Evolutionary conservation across 306 rosid genomes (phyloP).

Genomic region (Cicer judaicum): DNA sequence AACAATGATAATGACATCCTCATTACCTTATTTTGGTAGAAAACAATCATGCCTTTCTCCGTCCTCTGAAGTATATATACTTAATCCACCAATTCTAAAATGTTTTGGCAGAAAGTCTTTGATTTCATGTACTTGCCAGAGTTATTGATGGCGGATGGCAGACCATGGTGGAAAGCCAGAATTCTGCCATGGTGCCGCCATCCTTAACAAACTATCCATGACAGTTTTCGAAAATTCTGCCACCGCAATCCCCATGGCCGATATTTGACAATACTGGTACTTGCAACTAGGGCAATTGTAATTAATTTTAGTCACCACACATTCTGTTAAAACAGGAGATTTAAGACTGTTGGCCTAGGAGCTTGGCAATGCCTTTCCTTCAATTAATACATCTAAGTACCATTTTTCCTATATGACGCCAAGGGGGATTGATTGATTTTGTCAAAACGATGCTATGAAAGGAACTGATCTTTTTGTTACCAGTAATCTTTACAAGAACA

Average conservation of each 20-base stretch:
- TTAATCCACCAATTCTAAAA: slow-evolving; percentile 30
- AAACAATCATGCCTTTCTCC: not conserved
- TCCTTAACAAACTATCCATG: too few relatives aligned
- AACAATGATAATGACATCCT: not conserved
- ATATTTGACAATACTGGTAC: too few relatives aligned
- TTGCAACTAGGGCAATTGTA: not conserved
- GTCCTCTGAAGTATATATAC: not conserved
- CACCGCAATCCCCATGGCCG: too few relatives aligned
- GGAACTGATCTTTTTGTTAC: slow-evolving; percentile 47
- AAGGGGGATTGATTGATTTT: not conserved
- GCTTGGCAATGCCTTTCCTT: slow-evolving; percentile 25
- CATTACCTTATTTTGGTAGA: slow-evolving; percentile 18
- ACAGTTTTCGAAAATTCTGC: too few relatives aligned
- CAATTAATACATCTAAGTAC: not conserved
- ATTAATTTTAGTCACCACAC: not conserved
- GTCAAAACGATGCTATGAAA: slow-evolving; percentile 12
- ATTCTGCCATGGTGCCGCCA: too few relatives aligned
- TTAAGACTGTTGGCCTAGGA: slow-evolving; percentile 7
- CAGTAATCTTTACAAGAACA: slow-evolving; percentile 72
- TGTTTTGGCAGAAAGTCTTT: not conserved
- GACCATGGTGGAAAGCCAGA: too few relatives aligned
- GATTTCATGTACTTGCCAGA: slow-evolving; percentile 4
- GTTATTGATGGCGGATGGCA: too few relatives aligned
- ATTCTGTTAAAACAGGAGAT: not conserved
- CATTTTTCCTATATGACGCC: not conserved